These are phyloP conservation scores for Pelargonium fulgidum DNA, from an alignment of 441 rosid species.

Conservation along the genomic window DNA sequence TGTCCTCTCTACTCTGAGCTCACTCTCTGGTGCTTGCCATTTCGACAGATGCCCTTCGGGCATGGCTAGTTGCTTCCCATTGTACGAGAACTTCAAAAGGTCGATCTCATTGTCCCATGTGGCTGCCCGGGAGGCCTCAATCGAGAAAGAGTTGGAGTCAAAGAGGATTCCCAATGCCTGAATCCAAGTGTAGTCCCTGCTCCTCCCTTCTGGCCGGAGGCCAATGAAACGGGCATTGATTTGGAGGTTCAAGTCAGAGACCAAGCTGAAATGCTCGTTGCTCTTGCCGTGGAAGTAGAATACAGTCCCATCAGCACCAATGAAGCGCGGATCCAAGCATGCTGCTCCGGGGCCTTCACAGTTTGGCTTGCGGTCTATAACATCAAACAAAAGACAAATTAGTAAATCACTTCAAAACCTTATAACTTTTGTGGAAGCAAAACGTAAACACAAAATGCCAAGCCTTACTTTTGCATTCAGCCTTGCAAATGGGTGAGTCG, in stretches of 20 bases:
- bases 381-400: background rate
- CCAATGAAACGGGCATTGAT: slow-evolving; percentile 72
- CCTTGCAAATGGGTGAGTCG: slow-evolving; percentile 46
- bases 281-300: slow-evolving; percentile 69
- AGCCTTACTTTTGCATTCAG: slow-evolving; percentile 47
- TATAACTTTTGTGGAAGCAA: background rate
- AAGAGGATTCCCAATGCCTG: slow-evolving; percentile 72
- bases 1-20: slow-evolving; percentile 51
- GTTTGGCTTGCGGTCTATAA: slow-evolving; percentile 40
- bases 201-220: slow-evolving; percentile 50
- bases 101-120: slow-evolving; percentile 49
- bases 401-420: background rate
- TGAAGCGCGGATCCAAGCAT: slow-evolving; percentile 62
- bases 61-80: slow-evolving; percentile 40
- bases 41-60: slow-evolving; percentile 42
- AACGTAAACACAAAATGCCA: background rate
- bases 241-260: slow-evolving; percentile 53
- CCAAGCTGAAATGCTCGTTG: slow-evolving; percentile 55
- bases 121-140: slow-evolving; percentile 50
- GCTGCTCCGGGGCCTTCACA: slow-evolving; percentile 58
- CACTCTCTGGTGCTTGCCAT: slow-evolving; percentile 46
- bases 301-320: slow-evolving; percentile 65
- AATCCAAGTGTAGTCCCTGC: slow-evolving; percentile 82
- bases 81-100: slow-evolving; percentile 48
- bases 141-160: slow-evolving; percentile 45